Percentiles rank a stretch among this genome's conserved stretches.
Evolutionary conservation across 139 green algal genomes (phyloP).

Genomic region (Tetradesmus lagerheimii): DNA sequence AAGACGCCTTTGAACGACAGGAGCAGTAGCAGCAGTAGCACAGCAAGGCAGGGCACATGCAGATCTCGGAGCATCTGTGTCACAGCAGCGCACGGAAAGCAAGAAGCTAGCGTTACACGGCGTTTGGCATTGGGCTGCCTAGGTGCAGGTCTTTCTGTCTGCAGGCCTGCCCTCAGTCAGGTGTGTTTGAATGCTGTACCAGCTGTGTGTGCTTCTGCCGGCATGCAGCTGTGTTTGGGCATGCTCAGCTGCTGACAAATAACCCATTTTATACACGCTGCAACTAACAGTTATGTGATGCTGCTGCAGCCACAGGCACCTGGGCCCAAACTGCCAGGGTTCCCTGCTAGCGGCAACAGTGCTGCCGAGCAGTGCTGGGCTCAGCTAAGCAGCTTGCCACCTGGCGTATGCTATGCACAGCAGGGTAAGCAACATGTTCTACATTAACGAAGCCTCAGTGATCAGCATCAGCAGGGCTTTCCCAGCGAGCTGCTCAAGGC

Average conservation of each 20-base stretch:
- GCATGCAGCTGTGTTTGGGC: no score
- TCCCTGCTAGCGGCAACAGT: neutral
- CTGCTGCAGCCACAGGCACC: neutral
- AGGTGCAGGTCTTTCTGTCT: neutral
- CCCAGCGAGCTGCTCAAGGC: no score
- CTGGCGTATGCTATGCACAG: constrained; percentile 20
- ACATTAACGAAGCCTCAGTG: no score
- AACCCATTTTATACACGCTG: neutral
- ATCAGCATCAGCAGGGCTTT: neutral
- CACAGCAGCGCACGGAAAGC: neutral
- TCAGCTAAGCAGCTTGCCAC: neutral
- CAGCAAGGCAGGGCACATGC: neutral
- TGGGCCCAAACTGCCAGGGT: neutral
- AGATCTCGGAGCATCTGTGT: neutral
- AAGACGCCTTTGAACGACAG: neutral
- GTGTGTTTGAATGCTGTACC: neutral
- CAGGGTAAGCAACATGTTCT: constrained; percentile 18
- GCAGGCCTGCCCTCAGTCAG: neutral
- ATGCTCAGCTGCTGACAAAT: no score
- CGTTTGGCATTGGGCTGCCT: neutral
- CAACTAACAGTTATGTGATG: neutral
- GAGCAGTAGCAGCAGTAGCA: constrained; percentile 22
- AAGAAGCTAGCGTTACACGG: neutral
- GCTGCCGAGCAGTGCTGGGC: constrained; percentile 5
- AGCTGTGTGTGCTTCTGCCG: neutral